Evolutionary conservation across 768 basidiomycete species (phyloP).

Genomic region (Lactifluus rugatus): DNA sequence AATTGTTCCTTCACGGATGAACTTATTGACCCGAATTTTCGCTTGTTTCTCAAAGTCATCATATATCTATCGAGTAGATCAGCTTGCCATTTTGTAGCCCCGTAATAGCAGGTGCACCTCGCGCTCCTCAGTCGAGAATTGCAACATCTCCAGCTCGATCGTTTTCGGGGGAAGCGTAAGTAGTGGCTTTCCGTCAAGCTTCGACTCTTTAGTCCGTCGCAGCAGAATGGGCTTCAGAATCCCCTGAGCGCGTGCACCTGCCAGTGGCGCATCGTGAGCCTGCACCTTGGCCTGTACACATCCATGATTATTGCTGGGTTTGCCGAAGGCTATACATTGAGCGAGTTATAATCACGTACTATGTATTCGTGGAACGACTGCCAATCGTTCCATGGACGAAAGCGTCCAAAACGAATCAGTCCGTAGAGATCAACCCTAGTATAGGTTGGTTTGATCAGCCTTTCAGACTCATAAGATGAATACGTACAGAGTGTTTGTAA

Average conservation of each 20-base stretch:
- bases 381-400: conserved; percentile 70
- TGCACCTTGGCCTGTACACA: conserved; percentile 41
- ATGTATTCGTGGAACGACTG: conserved; percentile 48
- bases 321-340: background rate
- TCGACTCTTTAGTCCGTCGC: conserved; percentile 63
- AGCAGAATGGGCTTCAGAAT: conserved; percentile 58
- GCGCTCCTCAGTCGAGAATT: conserved; percentile 59
- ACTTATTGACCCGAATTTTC: conserved; percentile 48
- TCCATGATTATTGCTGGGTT: background rate
- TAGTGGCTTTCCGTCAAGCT: conserved; percentile 57
- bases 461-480: background rate
- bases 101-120: conserved; percentile 31
- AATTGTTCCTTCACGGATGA: conserved; percentile 53
- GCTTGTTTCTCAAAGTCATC: conserved; percentile 46
- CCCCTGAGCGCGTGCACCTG: conserved; percentile 57
- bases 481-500: conserved; percentile 55
- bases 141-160: conserved; percentile 47
- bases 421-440: conserved; percentile 60
- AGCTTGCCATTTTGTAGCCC: background rate
- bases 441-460: background rate
- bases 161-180: conserved; percentile 53
- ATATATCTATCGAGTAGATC: conserved; percentile 36
- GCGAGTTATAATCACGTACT: conserved; percentile 29
- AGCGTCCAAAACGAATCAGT: conserved; percentile 57
- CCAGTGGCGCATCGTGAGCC: conserved; percentile 46